Evolutionary conservation across 805 yeast genomes (phyloP).

Genomic region (Lachancea mirantina): DNA sequence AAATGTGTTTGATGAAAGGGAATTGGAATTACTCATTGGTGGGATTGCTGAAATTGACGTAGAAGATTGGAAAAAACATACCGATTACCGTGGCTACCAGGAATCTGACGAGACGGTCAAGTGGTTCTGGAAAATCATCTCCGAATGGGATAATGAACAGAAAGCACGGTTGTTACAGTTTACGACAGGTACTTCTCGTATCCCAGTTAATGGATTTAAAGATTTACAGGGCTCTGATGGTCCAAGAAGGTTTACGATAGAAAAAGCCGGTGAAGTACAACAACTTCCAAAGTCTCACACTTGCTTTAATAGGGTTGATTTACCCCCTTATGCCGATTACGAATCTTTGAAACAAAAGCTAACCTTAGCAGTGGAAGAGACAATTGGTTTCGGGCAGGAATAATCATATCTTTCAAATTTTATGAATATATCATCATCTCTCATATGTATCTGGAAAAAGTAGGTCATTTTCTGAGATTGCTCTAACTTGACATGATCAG

Average conservation of each 20-base stretch:
- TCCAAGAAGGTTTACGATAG: slow-evolving; percentile 97
- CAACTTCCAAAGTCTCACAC: slow-evolving; percentile 97
- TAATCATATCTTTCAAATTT: no score
- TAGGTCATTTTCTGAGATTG: no score
- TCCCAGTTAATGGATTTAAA: slow-evolving; percentile 97
- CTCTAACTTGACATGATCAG: no score
- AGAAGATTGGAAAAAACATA: slow-evolving; percentile 98
- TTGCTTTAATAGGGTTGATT: slow-evolving; percentile 96
- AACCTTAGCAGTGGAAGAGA: slow-evolving; percentile 95
- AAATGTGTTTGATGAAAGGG: slow-evolving; percentile 96
- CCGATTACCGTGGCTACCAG: slow-evolving; percentile 96
- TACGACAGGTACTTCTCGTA: slow-evolving; percentile 98
- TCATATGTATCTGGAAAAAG: no score
- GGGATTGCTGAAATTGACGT: slow-evolving; percentile 97
- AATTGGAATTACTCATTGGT: slow-evolving; percentile 91
- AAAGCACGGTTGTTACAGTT: slow-evolving; percentile 92
- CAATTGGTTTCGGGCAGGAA: slow-evolving; percentile 98
- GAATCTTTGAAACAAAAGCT: slow-evolving; percentile 83
- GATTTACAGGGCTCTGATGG: slow-evolving; percentile 99
- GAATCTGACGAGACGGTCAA: slow-evolving; percentile 94
- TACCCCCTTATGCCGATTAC: slow-evolving; percentile 86
- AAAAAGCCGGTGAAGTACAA: slow-evolving; percentile 90
- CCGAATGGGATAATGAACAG: slow-evolving; percentile 94
- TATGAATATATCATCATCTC: no score
- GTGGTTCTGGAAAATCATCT: slow-evolving; percentile 97